These are phyloP conservation scores for Pyrenophora teres DNA, from an alignment of 2,329 filamentous ascomycete genomes.

Conservation along the genomic window DNA sequence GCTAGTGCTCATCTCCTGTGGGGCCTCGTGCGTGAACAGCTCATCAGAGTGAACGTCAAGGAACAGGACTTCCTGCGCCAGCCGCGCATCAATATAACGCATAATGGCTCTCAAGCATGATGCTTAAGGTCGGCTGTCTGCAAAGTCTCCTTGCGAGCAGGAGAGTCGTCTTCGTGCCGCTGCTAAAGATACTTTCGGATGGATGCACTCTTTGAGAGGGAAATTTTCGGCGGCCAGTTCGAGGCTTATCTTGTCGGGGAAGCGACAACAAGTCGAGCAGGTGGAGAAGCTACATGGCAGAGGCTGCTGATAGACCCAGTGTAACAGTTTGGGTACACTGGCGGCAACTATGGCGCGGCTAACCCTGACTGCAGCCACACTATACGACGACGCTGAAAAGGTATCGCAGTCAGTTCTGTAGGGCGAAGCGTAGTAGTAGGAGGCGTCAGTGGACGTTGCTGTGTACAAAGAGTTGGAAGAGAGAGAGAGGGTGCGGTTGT, in stretches of 20 bases:
- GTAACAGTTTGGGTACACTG: background rate
- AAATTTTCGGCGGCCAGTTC: background rate
- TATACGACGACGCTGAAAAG: background rate
- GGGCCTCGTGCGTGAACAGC: background rate
- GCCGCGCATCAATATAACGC: no score
- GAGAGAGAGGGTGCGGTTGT: conserved; percentile 8
- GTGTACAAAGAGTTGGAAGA: conserved; percentile 7
- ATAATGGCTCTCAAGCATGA: no score
- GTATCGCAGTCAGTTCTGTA: background rate
- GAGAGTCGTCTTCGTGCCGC: background rate
- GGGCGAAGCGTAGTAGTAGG: background rate
- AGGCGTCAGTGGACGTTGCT: conserved; percentile 1
- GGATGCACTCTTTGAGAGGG: background rate
- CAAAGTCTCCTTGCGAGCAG: no score
- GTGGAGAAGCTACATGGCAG: background rate
- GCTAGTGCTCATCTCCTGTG: background rate
- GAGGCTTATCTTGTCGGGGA: background rate
- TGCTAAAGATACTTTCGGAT: background rate
- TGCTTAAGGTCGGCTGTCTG: no score
- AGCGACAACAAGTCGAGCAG: background rate
- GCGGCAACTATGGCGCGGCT: conserved; percentile 2
- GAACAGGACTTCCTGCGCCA: background rate
- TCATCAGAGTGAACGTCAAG: conserved; percentile 4
- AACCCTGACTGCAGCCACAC: conserved; percentile 1
- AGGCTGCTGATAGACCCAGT: background rate